Percentiles rank a stretch among this genome's conserved stretches.
Conservation (phyloP, 2,329 filamentous ascomycete species). For the Colletotrichum orchidophilum region DNA sequence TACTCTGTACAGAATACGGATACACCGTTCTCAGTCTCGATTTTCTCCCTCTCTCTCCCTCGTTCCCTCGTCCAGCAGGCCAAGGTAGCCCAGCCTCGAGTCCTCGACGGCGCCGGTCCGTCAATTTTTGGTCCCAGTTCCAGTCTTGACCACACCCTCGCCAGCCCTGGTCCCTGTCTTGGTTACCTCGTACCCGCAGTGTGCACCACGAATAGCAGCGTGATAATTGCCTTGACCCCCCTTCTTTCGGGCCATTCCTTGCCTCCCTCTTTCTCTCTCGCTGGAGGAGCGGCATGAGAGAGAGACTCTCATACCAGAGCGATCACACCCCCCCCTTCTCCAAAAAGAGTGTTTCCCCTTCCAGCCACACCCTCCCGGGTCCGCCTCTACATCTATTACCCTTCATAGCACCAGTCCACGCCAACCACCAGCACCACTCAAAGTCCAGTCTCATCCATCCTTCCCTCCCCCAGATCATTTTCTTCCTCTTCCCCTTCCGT, state of each 20-base stretch:
- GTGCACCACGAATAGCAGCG: constrained; percentile 31
- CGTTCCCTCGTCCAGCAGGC: neutral
- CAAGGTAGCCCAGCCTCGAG: neutral
- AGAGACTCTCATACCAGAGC: neutral
- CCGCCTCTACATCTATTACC: neutral
- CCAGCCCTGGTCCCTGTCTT: constrained; percentile 23
- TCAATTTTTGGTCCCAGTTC: constrained; percentile 2
- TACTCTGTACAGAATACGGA: neutral
- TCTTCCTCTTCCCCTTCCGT: constrained; percentile 33
- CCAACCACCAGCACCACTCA: constrained; percentile 21
- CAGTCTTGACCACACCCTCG: constrained; percentile 1
- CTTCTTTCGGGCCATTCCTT: constrained; percentile 20
- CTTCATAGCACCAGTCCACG: constrained; percentile 7
- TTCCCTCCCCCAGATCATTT: constrained; percentile 9
- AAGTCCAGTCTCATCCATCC: constrained; percentile 26
- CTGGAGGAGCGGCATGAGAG: neutral
- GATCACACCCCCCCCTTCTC: constrained; percentile 5
- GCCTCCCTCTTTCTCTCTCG: constrained; percentile 10
- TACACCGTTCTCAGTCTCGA: neutral
- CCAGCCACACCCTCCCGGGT: constrained; percentile 25
- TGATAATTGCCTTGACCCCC: constrained; percentile 30
- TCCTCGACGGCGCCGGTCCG: neutral
- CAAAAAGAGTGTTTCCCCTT: constrained; percentile 31
- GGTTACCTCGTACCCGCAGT: constrained; percentile 31
- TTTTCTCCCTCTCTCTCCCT: neutral